Base-by-base conservation (phyloP, 2,329 filamentous ascomycete species). In the Tolypocladium tundrense region DNA sequence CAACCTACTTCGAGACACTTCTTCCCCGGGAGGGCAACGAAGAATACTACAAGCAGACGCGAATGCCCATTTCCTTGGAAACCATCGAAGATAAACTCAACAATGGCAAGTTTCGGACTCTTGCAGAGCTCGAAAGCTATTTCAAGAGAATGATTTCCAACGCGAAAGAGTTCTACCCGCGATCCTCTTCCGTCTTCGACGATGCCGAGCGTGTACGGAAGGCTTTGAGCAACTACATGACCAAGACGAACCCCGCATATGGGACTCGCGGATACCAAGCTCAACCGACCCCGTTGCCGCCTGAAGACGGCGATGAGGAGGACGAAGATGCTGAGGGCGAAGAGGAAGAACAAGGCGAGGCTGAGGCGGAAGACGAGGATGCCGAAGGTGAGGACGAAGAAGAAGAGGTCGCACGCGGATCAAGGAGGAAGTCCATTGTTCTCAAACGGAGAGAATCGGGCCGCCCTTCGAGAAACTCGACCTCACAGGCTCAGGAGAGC, bases 121-220 rank as follows among this genome's bases (percentile, higher is more conserved):
- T 96, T 54, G 85, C 89, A 7, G 80, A 87, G 54, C 76, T 96
- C 14, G 91, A 96, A 72, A 87, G 88, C 67, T 92, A 92, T 69
- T 83, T 93, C 68, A 95, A 94, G 76, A 86, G 91, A 62, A 88
- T 96, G 80, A 88, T 96, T 57, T 81, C 85, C 62, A 96, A 96
- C 68, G 90, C 89, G 41, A 96, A 96, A 71, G 86, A 90, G 57
- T 94, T 85, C 73, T 93, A 93, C 67, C 80, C 86, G 60, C 87
- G 87, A 64, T 82, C 81, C 50, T 90, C 89, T 0, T 75, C 84
- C 58, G 79, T 88, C 42, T 93, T 88, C 68, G 87, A 91, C 50
- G 91, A 96, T 74, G 90, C 91, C 10, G 91, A 96, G 72, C 85
- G 90, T 54, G 83, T 96, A 52, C 83, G 91, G 53, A 96, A 96